A percentile compares a stretch with the other conserved stretches of the same genome.
These are phyloP conservation scores for Pleomassaria siparia DNA, from an alignment of 2,329 filamentous ascomycete genomes.

Conservation along the genomic window DNA sequence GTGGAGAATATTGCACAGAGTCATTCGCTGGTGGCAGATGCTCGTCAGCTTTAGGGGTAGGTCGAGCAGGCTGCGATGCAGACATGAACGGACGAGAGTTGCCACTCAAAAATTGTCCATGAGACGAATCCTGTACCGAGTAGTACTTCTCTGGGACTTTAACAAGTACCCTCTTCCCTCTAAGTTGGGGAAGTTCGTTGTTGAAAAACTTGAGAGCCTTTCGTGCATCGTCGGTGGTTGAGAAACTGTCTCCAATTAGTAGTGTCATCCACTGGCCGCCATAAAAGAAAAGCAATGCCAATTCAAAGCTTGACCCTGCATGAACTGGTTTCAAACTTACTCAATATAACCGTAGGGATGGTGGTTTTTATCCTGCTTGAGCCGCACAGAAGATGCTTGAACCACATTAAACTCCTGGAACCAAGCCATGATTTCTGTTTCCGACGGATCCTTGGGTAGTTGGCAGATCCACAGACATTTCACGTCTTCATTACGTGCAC, in stretches of 20 bases:
- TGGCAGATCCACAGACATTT: slow-evolving; percentile 29
- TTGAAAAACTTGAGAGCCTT: slow-evolving; percentile 13
- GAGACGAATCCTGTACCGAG: not conserved
- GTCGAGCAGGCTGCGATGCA: not conserved
- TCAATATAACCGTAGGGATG: slow-evolving; percentile 4
- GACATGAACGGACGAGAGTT: not conserved
- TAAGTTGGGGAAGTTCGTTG: not conserved
- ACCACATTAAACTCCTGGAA: slow-evolving; percentile 18
- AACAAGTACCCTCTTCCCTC: slow-evolving; percentile 6
- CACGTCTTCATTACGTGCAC: slow-evolving; percentile 28
- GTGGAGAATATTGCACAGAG: slow-evolving; percentile 31
- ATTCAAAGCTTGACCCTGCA: not conserved
- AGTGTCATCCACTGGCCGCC: too few relatives aligned
- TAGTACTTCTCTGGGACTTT: slow-evolving; percentile 15
- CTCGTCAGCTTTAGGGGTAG: not conserved
- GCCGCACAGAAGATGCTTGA: not conserved
- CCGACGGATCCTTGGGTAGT: slow-evolving; percentile 18
- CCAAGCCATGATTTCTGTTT: slow-evolving; percentile 15
- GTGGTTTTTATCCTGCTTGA: slow-evolving; percentile 5
- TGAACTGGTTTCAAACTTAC: slow-evolving; percentile 1
- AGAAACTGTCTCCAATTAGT: slow-evolving; percentile 9
- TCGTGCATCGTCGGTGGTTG: slow-evolving; percentile 8
- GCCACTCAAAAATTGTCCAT: not conserved
- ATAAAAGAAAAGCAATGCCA: not conserved
- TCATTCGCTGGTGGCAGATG: not conserved